phyloP scores from a whole-genome alignment of 2,329 filamentous ascomycete species.

The Fonsecaea multimorphosa region DNA sequence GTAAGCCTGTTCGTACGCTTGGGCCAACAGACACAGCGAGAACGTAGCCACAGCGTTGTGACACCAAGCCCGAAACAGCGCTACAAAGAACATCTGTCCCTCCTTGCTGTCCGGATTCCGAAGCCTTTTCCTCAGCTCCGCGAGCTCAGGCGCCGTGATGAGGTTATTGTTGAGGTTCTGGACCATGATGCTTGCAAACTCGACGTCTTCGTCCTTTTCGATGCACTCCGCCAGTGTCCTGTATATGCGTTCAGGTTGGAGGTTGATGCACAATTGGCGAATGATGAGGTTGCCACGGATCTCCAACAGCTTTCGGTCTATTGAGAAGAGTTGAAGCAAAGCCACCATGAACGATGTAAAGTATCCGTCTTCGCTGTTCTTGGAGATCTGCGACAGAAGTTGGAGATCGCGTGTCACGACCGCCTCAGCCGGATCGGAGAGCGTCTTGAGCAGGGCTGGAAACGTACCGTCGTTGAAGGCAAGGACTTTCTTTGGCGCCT shows the following conservation, averaged over 20 bases:
- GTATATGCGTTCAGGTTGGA: slow-evolving; percentile 95
- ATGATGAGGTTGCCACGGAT: slow-evolving; percentile 96
- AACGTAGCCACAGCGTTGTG: slow-evolving; percentile 98
- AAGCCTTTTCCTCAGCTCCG: slow-evolving; percentile 86
- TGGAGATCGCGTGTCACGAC: slow-evolving; percentile 95
- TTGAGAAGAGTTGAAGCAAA: slow-evolving; percentile 91
- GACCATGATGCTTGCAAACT: slow-evolving; percentile 99
- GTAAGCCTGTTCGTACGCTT: slow-evolving; percentile 98
- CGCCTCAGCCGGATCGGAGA: slow-evolving; percentile 92
- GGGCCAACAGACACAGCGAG: slow-evolving; percentile 89
- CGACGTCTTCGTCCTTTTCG: slow-evolving; percentile 95
- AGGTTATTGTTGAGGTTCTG: slow-evolving; percentile 99
- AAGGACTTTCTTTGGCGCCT: slow-evolving; percentile 89
- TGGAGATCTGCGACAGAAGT: slow-evolving; percentile 91
- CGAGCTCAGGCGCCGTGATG: slow-evolving; percentile 92
- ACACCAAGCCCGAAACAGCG: slow-evolving; percentile 95
- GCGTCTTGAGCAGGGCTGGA: slow-evolving; percentile 90
- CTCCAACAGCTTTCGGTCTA: slow-evolving; percentile 87
- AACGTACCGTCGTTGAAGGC: slow-evolving; percentile 98
- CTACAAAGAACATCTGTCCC: slow-evolving; percentile 92
- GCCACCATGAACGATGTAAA: slow-evolving; percentile 99
- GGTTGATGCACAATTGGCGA: slow-evolving; percentile 86
- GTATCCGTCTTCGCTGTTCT: slow-evolving; percentile 95
- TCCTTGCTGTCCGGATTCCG: slow-evolving; percentile 93
- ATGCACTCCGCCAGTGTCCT: slow-evolving; percentile 94